A percentile compares a stretch with the other conserved stretches of the same genome.
These are phyloP conservation scores for Gynandropsis gynandra DNA, from an alignment of 345 rosid genomes.

Conservation along the genomic window DNA sequence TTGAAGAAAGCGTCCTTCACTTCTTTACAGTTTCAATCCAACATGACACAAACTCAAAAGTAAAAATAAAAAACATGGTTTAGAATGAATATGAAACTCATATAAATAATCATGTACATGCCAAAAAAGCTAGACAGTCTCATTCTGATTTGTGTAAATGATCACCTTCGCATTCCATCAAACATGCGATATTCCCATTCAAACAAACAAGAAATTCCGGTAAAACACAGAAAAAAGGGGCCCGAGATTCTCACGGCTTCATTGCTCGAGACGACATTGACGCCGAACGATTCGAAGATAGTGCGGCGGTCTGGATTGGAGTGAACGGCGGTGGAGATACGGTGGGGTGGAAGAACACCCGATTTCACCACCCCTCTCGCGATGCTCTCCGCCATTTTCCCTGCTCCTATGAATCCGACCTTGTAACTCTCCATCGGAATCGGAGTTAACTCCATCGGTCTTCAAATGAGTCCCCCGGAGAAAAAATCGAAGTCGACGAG, in stretches of 20 bases:
- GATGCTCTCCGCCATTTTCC: conserved; percentile 92
- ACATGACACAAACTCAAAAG: too few species aligned
- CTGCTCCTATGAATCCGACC: conserved; percentile 80
- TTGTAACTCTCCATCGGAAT: conserved; percentile 42
- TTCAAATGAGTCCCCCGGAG: too few species aligned
- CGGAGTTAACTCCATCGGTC: conserved; percentile 40
- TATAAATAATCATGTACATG: too few species aligned
- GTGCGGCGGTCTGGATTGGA: conserved; percentile 49
- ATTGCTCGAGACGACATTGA: conserved; percentile 40
- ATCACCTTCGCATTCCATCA: too few species aligned
- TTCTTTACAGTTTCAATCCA: too few species aligned
- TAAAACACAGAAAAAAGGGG: neutral
- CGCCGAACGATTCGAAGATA: conserved; percentile 68
- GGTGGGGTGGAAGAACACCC: conserved; percentile 60
- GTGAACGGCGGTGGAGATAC: conserved; percentile 59
- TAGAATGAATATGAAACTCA: too few species aligned
- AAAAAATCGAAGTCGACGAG: too few species aligned
- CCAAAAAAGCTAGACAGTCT: too few species aligned
- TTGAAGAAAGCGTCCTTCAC: too few species aligned
- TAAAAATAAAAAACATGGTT: too few species aligned
- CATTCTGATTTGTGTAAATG: too few species aligned
- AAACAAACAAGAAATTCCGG: neutral
- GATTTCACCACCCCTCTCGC: conserved; percentile 73
- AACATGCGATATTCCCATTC: neutral
- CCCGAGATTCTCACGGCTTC: conserved; percentile 37